Conservation (phyloP, 768 basidiomycete species). For the Lyophyllum atratum region DNA sequence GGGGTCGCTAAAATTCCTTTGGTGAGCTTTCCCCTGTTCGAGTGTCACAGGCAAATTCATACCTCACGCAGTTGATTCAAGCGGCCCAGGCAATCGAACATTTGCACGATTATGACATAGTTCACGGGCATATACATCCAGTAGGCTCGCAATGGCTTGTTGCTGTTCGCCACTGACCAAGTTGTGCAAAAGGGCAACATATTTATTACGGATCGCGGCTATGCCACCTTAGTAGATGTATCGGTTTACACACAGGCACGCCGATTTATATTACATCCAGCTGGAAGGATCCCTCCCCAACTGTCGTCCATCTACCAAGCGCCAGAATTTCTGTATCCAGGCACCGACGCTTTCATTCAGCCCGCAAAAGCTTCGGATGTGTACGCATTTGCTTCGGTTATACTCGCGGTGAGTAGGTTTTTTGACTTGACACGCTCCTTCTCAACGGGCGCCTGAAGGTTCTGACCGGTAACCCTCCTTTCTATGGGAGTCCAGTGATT, state of each 20-base stretch:
- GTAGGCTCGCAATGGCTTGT: background rate
- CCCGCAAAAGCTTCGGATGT: conserved; percentile 12
- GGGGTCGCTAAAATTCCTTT: background rate
- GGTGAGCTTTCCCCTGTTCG: background rate
- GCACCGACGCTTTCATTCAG: background rate
- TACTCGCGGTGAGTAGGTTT: conserved; percentile 10
- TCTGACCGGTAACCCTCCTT: conserved; percentile 10
- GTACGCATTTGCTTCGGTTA: conserved; percentile 10
- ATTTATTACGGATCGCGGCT: conserved; percentile 9
- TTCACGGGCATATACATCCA: conserved; percentile 18
- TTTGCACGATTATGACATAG: conserved; percentile 6
- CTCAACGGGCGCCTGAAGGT: conserved; percentile 1
- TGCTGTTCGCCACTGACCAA: background rate
- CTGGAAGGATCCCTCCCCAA: background rate
- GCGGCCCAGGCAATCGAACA: conserved; percentile 12
- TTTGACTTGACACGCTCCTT: background rate
- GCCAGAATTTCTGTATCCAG: conserved; percentile 6
- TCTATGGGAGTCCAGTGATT: background rate
- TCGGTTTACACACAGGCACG: conserved; percentile 6
- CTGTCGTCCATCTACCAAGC: conserved; percentile 9
- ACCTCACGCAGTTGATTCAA: conserved; percentile 5
- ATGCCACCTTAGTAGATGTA: conserved; percentile 7
- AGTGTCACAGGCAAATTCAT: background rate
- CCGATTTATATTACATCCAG: background rate
- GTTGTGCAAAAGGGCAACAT: conserved; percentile 9